These are phyloP conservation scores for Tillandsia fasciculata DNA, from an alignment of 176 grass and related monocot genomes.

Conservation along the genomic window DNA sequence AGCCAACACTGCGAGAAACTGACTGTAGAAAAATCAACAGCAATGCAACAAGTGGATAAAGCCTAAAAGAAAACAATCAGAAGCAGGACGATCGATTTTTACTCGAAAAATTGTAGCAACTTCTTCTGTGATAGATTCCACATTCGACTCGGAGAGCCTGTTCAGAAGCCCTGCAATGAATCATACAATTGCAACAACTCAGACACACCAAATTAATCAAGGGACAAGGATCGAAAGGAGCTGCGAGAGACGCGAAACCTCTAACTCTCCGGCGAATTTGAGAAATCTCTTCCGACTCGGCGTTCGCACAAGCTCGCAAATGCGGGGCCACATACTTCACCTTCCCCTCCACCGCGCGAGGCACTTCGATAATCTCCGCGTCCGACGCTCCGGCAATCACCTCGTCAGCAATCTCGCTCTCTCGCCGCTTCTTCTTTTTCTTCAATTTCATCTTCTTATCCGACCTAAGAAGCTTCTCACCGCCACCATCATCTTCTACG, in stretches of 20 bases:
- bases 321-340: slow-evolving; percentile 62
- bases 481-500: slow-evolving; percentile 15
- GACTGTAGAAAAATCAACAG: slow-evolving; percentile 39
- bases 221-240: not conserved
- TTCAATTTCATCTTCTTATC: slow-evolving; percentile 18
- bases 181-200: not conserved
- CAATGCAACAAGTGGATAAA: not conserved
- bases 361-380: slow-evolving; percentile 22
- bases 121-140: slow-evolving; percentile 87
- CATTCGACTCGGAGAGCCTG: slow-evolving; percentile 65
- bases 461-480: not conserved
- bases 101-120: slow-evolving; percentile 60
- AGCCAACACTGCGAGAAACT: slow-evolving; percentile 54
- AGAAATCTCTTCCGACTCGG: slow-evolving; percentile 67
- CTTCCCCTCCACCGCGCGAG: slow-evolving; percentile 20
- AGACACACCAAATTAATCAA: too few species aligned
- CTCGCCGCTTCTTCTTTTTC: slow-evolving; percentile 31
- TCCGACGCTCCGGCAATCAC: slow-evolving; percentile 12
- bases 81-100: slow-evolving; percentile 10
- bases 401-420: slow-evolving; percentile 27
- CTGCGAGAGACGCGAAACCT: slow-evolving; percentile 22
- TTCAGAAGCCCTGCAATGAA: slow-evolving; percentile 66
- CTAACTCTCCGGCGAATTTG: slow-evolving; percentile 53
- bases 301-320: slow-evolving; percentile 32
- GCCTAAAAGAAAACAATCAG: slow-evolving; percentile 9